phyloP scores from a whole-genome alignment of 2,329 filamentous ascomycete species.

The Didymella keratinophila region DNA sequence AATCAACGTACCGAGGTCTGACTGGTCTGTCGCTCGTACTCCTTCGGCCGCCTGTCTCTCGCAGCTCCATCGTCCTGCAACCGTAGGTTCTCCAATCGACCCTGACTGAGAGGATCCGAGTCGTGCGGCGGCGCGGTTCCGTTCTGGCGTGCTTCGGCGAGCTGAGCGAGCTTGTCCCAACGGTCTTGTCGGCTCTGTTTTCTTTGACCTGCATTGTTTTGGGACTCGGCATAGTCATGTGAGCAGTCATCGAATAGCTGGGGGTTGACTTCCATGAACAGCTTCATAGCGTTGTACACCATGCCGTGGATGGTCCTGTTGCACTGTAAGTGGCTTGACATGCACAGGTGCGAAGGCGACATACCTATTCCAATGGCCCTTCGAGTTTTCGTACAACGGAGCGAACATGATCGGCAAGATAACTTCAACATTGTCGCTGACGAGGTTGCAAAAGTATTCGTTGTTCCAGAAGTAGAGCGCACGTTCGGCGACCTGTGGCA shows the following conservation, averaged over 20 bases:
- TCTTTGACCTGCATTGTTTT: constrained; percentile 87
- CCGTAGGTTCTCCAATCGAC: constrained; percentile 87
- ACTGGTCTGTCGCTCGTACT: constrained; percentile 51
- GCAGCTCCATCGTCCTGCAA: constrained; percentile 75
- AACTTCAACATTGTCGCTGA: constrained; percentile 98
- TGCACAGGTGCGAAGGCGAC: constrained; percentile 34
- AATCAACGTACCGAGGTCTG: constrained; percentile 56
- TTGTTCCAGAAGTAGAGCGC: constrained; percentile 99
- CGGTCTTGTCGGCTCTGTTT: constrained; percentile 83
- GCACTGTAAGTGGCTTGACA: constrained; percentile 26
- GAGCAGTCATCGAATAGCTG: constrained; percentile 98
- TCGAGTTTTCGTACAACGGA: constrained; percentile 97
- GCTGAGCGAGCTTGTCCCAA: constrained; percentile 85
- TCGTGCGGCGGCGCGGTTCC: constrained; percentile 66
- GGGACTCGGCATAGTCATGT: constrained; percentile 95
- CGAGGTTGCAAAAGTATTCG: constrained; percentile 98
- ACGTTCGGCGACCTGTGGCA: constrained; percentile 79
- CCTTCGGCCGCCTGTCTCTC: constrained; percentile 50
- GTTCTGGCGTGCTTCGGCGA: constrained; percentile 75
- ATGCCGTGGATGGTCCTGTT: constrained; percentile 95
- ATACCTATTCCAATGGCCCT: constrained; percentile 98
- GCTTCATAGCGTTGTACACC: constrained; percentile 99
- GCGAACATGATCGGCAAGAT: constrained; percentile 99
- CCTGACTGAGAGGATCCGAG: constrained; percentile 78
- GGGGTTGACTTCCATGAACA: constrained; percentile 99